Conservation (phyloP, 805 yeast species). For the Candida railenensis region DNA sequence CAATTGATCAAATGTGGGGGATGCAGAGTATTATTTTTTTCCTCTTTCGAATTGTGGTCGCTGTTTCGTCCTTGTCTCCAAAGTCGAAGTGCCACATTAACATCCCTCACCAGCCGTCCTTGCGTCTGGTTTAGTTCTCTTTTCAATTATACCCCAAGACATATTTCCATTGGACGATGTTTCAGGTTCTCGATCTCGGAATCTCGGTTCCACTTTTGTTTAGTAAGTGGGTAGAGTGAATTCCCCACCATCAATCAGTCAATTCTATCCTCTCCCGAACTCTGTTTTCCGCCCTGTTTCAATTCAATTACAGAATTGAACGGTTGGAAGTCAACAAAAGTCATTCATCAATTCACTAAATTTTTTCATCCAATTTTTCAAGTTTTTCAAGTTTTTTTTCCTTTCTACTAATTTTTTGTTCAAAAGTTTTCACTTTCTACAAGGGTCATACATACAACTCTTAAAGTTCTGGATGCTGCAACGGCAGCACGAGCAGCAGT, state of each 20-base stretch:
- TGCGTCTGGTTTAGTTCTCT: no score
- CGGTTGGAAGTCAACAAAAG: neutral
- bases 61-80: no score
- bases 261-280: neutral
- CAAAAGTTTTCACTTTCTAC: neutral
- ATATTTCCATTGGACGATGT: no score
- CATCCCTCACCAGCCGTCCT: no score
- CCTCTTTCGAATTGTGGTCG: no score
- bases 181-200: no score
- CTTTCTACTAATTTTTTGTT: neutral
- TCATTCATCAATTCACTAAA: neutral
- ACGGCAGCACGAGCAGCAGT: constrained; percentile 79
- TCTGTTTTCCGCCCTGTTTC: neutral
- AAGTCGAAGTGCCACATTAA: no score
- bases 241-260: neutral
- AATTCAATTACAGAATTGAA: neutral
- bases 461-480: constrained; percentile 35
- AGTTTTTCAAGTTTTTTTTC: neutral
- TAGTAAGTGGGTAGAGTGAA: no score
- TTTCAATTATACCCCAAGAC: no score
- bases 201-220: no score
- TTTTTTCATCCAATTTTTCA: neutral
- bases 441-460: constrained; percentile 32
- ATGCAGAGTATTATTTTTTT: no score
- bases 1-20: no score